Base-by-base conservation (phyloP, 441 rosid species). In the Cnidoscolus chayamansa region DNA sequence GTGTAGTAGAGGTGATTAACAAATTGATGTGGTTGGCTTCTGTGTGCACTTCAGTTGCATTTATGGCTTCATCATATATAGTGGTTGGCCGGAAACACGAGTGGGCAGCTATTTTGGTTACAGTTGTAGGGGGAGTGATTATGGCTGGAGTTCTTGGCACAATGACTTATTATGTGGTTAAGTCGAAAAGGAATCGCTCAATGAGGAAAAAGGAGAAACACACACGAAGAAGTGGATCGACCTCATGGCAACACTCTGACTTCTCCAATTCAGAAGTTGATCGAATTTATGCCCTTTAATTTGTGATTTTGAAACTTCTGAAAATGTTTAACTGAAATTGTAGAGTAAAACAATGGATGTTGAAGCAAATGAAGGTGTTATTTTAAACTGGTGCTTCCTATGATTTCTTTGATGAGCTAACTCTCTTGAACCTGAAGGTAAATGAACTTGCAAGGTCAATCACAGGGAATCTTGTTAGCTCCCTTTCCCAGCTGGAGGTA, bases 21-120 rank as follows among this genome's bases (percentile, higher is more conserved):
- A 94, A 94, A 76, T 77, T 92, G 71, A 94, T 92, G 97, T 94
- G 99, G 99, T 69, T 94, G 84, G 98, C 98, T 45, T 92, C 98
- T 1, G 90, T 89, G 70, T 94, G 98, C 81, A 94, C 98, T 48
- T 94, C 99, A 0, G 98, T 94, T 48, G 98, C 97, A 47, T 94
- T 94, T 67, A 88, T 94, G 75, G 98, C 98, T 13, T 89, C 97
- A 2, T 87, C 99, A 2, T 94, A 94, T 77, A 94, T 94, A 63
- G 97, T 94, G 30, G 99, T 92, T 58, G 97, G 99, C 45, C 81
- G 84, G 68, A 81, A 35, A 19, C 87, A 87, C 32, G 20, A 80
- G 59, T 94, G 99, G 99, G 99, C 98, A 19, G 96, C 99, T n/a
- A 76, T 74, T 72, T 82, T 94, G 65, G 93, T 92, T 55, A 94